phyloP scores from a whole-genome alignment of 768 basidiomycete genomes.

The Termitomyces sp. region DNA sequence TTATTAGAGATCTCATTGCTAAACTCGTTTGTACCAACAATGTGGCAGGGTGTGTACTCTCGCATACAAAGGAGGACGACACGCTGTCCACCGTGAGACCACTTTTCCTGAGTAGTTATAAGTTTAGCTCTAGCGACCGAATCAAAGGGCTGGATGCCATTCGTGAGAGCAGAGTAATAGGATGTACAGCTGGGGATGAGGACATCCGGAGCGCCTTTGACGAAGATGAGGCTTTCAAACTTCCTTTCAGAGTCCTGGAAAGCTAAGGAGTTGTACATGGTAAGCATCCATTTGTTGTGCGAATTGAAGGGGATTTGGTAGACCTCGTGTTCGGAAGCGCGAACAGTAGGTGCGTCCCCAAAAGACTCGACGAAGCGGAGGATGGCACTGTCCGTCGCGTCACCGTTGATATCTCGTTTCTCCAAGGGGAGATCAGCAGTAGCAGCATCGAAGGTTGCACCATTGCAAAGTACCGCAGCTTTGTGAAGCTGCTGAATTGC shows the following conservation, averaged over 20 bases:
- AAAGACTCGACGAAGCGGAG: constrained; percentile 38
- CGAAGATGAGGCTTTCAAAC: constrained; percentile 28
- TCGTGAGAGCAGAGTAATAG: constrained; percentile 10
- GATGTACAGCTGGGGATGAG: constrained; percentile 34
- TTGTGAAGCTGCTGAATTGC: constrained; percentile 21
- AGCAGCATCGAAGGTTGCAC: constrained; percentile 40
- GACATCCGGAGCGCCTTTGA: constrained; percentile 59
- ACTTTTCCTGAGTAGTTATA: constrained; percentile 26
- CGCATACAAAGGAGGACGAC: constrained; percentile 43
- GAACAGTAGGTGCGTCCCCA: constrained; percentile 15
- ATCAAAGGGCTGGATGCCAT: constrained; percentile 24
- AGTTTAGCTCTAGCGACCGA: constrained; percentile 15
- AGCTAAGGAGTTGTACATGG: constrained; percentile 21
- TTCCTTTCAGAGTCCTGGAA: background rate
- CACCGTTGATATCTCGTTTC: constrained; percentile 33
- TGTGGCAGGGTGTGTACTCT: constrained; percentile 13
- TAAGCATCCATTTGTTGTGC: constrained; percentile 56
- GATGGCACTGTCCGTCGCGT: constrained; percentile 50
- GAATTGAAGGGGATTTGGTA: constrained; percentile 42
- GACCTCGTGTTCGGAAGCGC: constrained; percentile 16
- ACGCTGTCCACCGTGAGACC: constrained; percentile 46
- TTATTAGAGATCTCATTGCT: constrained; percentile 32
- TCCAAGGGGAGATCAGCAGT: constrained; percentile 18
- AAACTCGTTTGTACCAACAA: constrained; percentile 15
- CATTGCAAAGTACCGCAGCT: constrained; percentile 50